Base-by-base conservation (phyloP, 495 filamentous ascomycete species). In the Chaetomium tenue region DNA sequence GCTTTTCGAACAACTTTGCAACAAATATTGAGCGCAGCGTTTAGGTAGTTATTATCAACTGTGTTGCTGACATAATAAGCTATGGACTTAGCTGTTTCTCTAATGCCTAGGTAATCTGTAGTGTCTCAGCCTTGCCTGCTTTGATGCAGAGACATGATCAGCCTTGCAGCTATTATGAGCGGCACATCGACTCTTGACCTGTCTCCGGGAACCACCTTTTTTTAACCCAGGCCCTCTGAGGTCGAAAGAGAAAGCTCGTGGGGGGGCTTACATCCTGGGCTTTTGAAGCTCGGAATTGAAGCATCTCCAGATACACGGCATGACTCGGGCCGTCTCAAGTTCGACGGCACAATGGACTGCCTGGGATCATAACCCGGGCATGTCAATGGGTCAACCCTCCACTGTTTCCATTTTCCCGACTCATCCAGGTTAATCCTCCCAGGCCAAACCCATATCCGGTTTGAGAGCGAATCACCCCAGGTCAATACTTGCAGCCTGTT, bases 401-500 rank as follows among this genome's bases (percentile, higher is more conserved):
- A 8, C 15, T 23, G 5, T 16, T 42, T 42, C 59, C 59, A 11
- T 40, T 61, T n/a, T 28, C 13, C 59, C 58, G 58, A 15, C 57
- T 37, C n/a, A 6, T 16, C 26, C 57, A 48, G 44, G 57, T n/a
- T 60, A 25, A 60, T 50, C 57, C 18, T 48, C 46, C 16, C 42
- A 58, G 28, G 40, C 40, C 13, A 0, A 11, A 26, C 11, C 5
- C 0, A 9, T n/a, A 58, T 60, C 26, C 58, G 23, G 58, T 48
- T 60, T 60, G 58, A 60, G 26, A 60, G 23, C 25, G 39, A 25
- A 44, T 4, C 12, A 58, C 44, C 55, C 55, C 22, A n/a, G 37
- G n/a, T 22, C 25, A 20, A 20, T 57, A 33, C n/a, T 33, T 2
- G 20, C 18, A 16, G 37, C 54, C 6, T 37, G 28, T 37, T 33